Evolutionary conservation across 2,329 filamentous ascomycete genomes (phyloP), one percentile per base, ranked within the genome.

Genomic region (Diaporthe citrichinensis): DNA sequence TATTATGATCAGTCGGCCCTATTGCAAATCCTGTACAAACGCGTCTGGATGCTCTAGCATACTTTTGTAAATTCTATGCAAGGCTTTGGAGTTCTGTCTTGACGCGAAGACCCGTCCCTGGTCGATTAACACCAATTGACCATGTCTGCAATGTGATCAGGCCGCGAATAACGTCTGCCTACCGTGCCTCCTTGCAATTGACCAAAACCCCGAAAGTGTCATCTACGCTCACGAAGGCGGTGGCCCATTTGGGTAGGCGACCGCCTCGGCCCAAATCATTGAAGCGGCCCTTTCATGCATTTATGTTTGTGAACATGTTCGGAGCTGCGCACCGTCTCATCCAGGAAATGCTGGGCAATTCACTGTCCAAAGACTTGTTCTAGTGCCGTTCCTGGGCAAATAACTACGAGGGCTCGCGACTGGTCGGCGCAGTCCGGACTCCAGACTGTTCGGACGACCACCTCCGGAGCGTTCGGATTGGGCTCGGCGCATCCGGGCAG

Each of bases 21-120:
- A 17, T 55, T 23, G 15, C 65, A 28, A 55, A 31, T 55, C n/a
- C 34, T 69, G 65, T 69, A 69, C 65, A 69, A 55, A 28, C 34
- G 49, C 49, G 65, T 31, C 46, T 36, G 49, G 34, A 20, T 69
- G 17, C 65, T 28, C 41, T 34, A 25, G 65, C 65, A 69, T 28
- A 20, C 31, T 53, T 39, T 53, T 53, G 65, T 68, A 39, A 53
- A 68, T 68, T 51, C 23, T 20, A 53, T 39, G 14, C 31, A 68
- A 28, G 46, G 46, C 62, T 68, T 68, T 28, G 65, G 65, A 28
- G 31, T 68, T 28, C 4, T n/a, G 6, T 49, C 61, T n/a, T 46
- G 61, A 46, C 41, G 17, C 28, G 25, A 51, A 20, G n/a, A 4
- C n/a, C 25, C 34, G 15, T 31, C n/a, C 25, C 9, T 9, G 36